Evolutionary conservation across 305 asterid genomes (phyloP).

Genomic region (Nicotiana rustica): DNA sequence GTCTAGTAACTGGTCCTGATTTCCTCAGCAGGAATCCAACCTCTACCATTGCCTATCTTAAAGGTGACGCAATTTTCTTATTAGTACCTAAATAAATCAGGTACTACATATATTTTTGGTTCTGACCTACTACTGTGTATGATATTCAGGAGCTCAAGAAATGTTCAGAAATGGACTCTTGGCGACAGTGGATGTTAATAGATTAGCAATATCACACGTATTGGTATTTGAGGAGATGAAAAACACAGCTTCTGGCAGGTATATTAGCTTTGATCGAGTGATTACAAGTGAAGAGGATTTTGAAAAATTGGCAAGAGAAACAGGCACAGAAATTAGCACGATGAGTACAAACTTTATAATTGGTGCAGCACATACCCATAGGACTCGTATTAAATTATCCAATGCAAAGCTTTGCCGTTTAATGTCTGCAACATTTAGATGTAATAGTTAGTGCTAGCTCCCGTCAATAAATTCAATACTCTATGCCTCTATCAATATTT

Average conservation of each 20-base stretch:
- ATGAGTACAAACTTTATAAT: conserved; percentile 47
- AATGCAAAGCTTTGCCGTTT: conserved; percentile 59
- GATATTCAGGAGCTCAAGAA: conserved; percentile 58
- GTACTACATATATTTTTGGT: neutral
- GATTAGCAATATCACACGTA: conserved; percentile 75
- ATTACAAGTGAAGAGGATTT: conserved; percentile 59
- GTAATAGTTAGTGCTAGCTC: conserved; percentile 38
- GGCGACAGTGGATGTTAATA: conserved; percentile 63
- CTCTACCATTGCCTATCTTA: conserved; percentile 77
- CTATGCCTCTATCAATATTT: too few relatives aligned
- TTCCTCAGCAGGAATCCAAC: conserved; percentile 62
- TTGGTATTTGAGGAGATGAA: conserved; percentile 79
- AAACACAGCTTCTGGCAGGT: conserved; percentile 61
- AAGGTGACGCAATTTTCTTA: conserved; percentile 42
- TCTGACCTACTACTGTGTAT: neutral
- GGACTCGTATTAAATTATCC: conserved; percentile 52
- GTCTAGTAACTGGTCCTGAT: conserved; percentile 79
- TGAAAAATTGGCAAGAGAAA: conserved; percentile 57
- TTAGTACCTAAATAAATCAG: too few relatives aligned
- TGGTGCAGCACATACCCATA: conserved; percentile 34
- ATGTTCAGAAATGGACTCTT: conserved; percentile 69
- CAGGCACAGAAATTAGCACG: conserved; percentile 47
- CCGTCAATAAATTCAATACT: neutral
- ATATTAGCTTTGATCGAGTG: conserved; percentile 71
- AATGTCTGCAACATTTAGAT: conserved; percentile 59